Base-by-base conservation (phyloP, 176 grass and related monocot genomes). In the Aegilops bicornis region DNA sequence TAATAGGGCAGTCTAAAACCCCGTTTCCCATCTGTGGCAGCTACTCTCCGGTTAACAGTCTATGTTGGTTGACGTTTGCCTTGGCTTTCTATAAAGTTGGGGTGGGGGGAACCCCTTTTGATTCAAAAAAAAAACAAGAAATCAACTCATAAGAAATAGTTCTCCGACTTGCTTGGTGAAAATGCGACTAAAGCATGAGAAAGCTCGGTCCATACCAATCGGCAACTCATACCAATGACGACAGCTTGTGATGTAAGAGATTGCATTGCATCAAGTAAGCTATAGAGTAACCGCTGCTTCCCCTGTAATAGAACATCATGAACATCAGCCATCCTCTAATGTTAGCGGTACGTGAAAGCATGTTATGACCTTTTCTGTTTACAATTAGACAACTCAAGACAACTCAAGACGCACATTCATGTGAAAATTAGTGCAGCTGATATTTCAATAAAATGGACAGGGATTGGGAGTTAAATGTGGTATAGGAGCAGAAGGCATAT, bases 201-300 rank as follows among this genome's bases (percentile, higher is more conserved):
- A 74, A 74, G 30, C 8, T 64, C 23, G 27, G 27, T 74, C 60
- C 88, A 77, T 98, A 98, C 93, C 96, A 93, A 74, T 77, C 89
- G 88, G 36, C 96, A 95, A 88, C 96, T 95, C 88, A 98, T 74
- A 87, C 96, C 96, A 85, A 95, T 95, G 24, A 98, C 89, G 83
- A 98, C 77, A 89, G 96, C 90, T 81, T 98, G 91, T 64, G 96
- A 98, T 76, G 90, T 91, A 72, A 94, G 89, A 87, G 91, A 89
- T 67, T 98, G 89, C 93, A 95, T 90, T 47, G 91, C 96, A 86
- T 95, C 96, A 79, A 98, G 92, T 78, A 98, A 91, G 82, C 91
- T 95, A 82, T 98, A 98, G 54, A 98, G 96, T 64, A 98, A 86
- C 86, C 91, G 83, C 79, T 98, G 96, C 78, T 98, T 98, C 64